Evolutionary conservation across 2,329 filamentous ascomycete species (phyloP), one percentile per base, ranked within the genome.

Genomic region (Xylariales sp.): DNA sequence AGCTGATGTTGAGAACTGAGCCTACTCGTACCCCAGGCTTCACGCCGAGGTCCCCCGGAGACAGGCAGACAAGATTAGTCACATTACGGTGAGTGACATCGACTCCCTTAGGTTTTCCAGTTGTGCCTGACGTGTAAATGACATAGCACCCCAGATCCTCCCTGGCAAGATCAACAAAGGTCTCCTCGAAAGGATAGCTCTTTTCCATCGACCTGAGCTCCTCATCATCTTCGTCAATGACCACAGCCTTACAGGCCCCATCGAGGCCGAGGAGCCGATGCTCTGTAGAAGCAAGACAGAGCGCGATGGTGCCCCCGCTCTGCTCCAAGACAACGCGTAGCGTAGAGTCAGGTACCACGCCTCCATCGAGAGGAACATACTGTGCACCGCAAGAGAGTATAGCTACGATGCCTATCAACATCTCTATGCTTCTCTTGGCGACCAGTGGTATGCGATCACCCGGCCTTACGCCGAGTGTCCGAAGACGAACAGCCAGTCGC

Each of bases 361-460:
- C 70, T 25, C 76, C 76, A 46, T 82, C 78, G 2, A 81, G 64
- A 3, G 77, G 77, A 4, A 80, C 66, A 51, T 81, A 81, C 48
- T 81, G 76, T 11, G 70, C 76, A 15, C 76, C 76, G 35, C 70
- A 70, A 42, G 74, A 75, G 24, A 81, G 59, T 14, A 79, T 63
- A 2, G 74, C 76, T 42, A 76, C 62, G 36, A 80, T 78, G 15
- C 71, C 75, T 37, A 78, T 64, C 5, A 79, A 59, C 73, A 80
- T 77, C 47, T 76, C 73, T 35, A 76, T 58, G 28, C 74, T 71
- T 11, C 76, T 66, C 44, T 71, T 71, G 43, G 72, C 70, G n/a
- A 80, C 66, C 19, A 80, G 62, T n/a, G 71, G 73, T 5, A 79
- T 64, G 27, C 71, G 62, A 48, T 76, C 68, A 5, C 63, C 60